These are phyloP conservation scores for Potentilla sterilis DNA, from an alignment of 306 rosid genomes.

Conservation along the genomic window DNA sequence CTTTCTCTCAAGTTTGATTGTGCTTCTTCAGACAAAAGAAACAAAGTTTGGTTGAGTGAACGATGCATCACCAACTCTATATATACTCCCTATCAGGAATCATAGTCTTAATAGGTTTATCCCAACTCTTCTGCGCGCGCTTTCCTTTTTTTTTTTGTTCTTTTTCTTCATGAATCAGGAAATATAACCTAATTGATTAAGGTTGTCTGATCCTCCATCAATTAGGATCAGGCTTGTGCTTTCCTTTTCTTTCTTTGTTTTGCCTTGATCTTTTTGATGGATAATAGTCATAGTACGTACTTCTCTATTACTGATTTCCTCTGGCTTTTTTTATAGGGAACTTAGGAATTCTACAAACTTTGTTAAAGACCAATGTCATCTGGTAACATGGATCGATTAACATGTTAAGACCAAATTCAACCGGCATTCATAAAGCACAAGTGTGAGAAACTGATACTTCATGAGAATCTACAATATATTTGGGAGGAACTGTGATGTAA, in stretches of 20 bases:
- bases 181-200: neutral
- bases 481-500: neutral
- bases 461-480: neutral
- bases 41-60: neutral
- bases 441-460: neutral
- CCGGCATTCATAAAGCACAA: neutral
- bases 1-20: neutral
- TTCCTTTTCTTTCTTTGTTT: neutral
- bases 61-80: neutral
- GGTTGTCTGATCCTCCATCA: neutral
- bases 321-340: neutral
- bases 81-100: neutral
- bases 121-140: neutral
- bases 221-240: neutral
- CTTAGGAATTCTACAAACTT: neutral
- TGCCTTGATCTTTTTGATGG: too few species aligned
- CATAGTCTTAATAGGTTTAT: neutral
- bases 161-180: neutral
- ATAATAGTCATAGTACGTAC: too few species aligned
- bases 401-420: neutral
- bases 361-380: neutral
- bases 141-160: neutral
- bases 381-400: neutral
- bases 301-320: too few species aligned
- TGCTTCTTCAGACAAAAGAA: neutral